Conservation (phyloP, 2,329 filamentous ascomycete species). For the Onygenales sp. region DNA sequence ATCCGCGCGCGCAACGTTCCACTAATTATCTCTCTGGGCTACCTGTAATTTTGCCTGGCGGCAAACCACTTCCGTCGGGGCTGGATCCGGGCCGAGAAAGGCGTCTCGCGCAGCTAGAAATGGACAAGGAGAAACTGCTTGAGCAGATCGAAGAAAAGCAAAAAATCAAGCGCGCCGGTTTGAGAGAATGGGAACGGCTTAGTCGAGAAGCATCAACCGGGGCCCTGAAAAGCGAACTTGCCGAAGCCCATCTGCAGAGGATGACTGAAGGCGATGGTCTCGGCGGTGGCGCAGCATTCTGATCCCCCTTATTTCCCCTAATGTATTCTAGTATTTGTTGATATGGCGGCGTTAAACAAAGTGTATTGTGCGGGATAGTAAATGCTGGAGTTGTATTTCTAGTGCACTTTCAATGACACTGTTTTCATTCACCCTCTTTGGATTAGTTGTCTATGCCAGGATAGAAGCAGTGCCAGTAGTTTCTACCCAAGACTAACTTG, state of each 20-base stretch:
- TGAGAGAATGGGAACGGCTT: conserved; percentile 40
- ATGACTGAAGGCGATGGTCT: conserved; percentile 37
- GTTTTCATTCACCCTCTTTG: no score
- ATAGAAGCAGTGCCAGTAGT: no score
- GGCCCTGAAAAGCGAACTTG: conserved; percentile 36
- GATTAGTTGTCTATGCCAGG: no score
- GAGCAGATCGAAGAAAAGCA: conserved; percentile 37
- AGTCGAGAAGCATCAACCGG: conserved; percentile 39
- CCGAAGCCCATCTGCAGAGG: conserved; percentile 37
- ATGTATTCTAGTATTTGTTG: no score
- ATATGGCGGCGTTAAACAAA: no score
- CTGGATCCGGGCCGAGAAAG: conserved; percentile 33
- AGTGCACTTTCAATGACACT: no score
- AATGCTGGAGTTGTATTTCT: no score
- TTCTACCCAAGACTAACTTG: no score
- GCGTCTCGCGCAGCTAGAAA: conserved; percentile 35
- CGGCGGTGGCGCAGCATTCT: conserved; percentile 20
- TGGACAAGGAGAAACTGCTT: conserved; percentile 35
- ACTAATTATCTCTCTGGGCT: conserved; percentile 31
- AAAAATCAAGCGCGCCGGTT: conserved; percentile 28
- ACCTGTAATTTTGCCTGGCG: conserved; percentile 31
- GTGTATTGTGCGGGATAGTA: no score
- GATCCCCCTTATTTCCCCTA: background rate
- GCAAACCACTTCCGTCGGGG: conserved; percentile 28
- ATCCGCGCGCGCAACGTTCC: conserved; percentile 30